Evolutionary conservation across 2,329 filamentous ascomycete species (phyloP).

Genomic region (Fusarium sp.): DNA sequence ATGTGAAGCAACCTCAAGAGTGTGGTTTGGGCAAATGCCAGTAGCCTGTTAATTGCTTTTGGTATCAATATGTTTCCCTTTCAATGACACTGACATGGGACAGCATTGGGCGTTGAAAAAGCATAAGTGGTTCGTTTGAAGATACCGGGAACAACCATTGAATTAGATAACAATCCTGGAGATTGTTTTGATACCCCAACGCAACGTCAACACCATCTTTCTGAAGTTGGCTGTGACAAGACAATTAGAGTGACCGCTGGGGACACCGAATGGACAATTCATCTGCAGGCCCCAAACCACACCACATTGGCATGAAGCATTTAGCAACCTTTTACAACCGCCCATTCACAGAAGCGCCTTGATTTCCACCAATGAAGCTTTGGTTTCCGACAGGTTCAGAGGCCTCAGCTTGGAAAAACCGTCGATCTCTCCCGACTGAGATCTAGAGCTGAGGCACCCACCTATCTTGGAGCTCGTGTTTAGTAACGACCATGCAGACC

Average conservation of each 20-base stretch:
- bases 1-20: fast-evolving
- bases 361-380: background rate
- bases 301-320: background rate
- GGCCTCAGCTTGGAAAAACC: background rate
- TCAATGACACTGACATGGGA: too few species aligned
- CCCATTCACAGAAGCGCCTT: background rate
- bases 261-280: background rate
- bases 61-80: too few species aligned
- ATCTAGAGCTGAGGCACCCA: background rate
- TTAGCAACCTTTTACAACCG: too few species aligned
- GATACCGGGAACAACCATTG: too few species aligned
- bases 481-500: fast-evolving
- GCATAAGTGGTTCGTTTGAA: too few species aligned
- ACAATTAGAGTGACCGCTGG: fast-evolving
- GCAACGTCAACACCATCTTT: background rate
- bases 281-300: background rate
- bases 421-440: background rate
- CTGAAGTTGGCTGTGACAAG: background rate
- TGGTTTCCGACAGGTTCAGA: background rate
- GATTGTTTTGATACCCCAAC: background rate
- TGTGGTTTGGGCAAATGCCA: fast-evolving
- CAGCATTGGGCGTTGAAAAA: too few species aligned
- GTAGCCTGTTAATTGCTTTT: too few species aligned
- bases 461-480: background rate
- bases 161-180: too few species aligned